Evolutionary conservation across 1,284 basidiomycete species (phyloP).

Genomic region (Takashimella tepidaria): DNA sequence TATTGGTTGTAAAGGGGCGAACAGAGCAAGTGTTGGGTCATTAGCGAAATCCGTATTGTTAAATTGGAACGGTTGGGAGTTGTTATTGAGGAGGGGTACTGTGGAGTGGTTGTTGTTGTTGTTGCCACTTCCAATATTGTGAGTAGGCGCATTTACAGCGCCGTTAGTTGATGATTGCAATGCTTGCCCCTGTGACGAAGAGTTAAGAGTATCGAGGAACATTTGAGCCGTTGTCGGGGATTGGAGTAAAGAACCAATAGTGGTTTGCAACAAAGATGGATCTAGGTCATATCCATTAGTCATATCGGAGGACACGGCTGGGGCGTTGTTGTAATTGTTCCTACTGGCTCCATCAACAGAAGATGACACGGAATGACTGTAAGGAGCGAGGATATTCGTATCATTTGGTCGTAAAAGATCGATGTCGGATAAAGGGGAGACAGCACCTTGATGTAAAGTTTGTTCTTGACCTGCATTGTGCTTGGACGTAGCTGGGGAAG

Average conservation of each 20-base stretch:
- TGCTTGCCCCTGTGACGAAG: constrained; percentile 36
- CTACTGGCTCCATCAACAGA: not conserved
- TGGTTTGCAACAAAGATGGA: constrained; percentile 55
- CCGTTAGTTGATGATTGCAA: constrained; percentile 16
- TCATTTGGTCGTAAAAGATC: constrained; percentile 9
- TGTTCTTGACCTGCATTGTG: constrained; percentile 17
- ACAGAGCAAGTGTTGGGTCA: constrained; percentile 39
- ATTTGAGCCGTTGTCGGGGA: constrained; percentile 65
- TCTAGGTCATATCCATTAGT: constrained; percentile 32
- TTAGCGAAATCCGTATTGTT: constrained; percentile 1
- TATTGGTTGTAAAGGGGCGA: constrained; percentile 38
- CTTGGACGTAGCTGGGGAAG: constrained; percentile 10
- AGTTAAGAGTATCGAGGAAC: constrained; percentile 55
- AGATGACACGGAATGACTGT: constrained; percentile 11
- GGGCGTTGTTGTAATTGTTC: constrained; percentile 3
- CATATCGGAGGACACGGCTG: not conserved
- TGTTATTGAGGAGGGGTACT: not conserved
- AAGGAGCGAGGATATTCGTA: constrained; percentile 21
- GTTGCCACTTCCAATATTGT: not conserved
- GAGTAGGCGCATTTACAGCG: constrained; percentile 2
- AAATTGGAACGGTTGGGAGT: constrained; percentile 1
- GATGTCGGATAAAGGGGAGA: constrained; percentile 25
- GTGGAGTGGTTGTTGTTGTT: not conserved
- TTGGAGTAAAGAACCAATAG: constrained; percentile 58
- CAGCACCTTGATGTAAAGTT: constrained; percentile 23